Conservation (phyloP, 805 yeast species). For the Naumovozyma castellii region DNA sequence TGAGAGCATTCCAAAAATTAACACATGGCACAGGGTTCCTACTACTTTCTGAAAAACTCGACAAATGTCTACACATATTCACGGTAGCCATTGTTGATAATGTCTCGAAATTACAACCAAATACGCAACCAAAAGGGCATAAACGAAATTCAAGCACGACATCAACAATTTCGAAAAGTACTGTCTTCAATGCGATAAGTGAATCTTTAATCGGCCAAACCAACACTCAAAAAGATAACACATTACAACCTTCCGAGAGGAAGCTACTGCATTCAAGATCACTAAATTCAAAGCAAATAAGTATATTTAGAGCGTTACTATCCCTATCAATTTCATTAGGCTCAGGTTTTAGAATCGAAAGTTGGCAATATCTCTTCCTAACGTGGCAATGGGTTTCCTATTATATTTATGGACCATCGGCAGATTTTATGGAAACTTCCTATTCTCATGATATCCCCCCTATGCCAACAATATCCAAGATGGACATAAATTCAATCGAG, state of each 20-base stretch:
- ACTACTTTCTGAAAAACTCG: slow-evolving; percentile 47
- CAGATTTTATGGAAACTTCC: slow-evolving; percentile 28
- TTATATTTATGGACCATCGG: slow-evolving; percentile 53
- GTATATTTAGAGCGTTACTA: slow-evolving; percentile 68
- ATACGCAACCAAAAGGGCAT: not conserved
- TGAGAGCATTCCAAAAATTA: slow-evolving; percentile 68
- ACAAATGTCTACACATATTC: slow-evolving; percentile 43
- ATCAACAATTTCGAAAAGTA: not conserved
- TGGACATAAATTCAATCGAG: slow-evolving; percentile 45
- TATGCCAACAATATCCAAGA: slow-evolving; percentile 34
- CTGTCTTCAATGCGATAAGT: slow-evolving; percentile 16
- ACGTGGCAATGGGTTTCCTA: slow-evolving; percentile 76
- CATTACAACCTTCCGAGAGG: slow-evolving; percentile 6
- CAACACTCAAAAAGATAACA: not conserved
- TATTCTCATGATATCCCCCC: slow-evolving; percentile 34
- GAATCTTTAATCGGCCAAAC: slow-evolving; percentile 14
- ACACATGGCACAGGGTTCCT: slow-evolving; percentile 77
- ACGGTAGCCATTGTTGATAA: slow-evolving; percentile 38
- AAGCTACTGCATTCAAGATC: slow-evolving; percentile 32
- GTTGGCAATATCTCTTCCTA: slow-evolving; percentile 56
- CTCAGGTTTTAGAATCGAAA: slow-evolving; percentile 44
- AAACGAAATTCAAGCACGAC: not conserved
- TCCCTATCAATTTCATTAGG: slow-evolving; percentile 80
- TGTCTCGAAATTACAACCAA: slow-evolving; percentile 4
- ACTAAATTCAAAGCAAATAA: slow-evolving; percentile 58